Percentiles rank a stretch among this genome's conserved stretches.
These are phyloP conservation scores for Lichtheimia ramosa DNA, from an alignment of 371 early-diverging fungal genomes.

Conservation along the genomic window DNA sequence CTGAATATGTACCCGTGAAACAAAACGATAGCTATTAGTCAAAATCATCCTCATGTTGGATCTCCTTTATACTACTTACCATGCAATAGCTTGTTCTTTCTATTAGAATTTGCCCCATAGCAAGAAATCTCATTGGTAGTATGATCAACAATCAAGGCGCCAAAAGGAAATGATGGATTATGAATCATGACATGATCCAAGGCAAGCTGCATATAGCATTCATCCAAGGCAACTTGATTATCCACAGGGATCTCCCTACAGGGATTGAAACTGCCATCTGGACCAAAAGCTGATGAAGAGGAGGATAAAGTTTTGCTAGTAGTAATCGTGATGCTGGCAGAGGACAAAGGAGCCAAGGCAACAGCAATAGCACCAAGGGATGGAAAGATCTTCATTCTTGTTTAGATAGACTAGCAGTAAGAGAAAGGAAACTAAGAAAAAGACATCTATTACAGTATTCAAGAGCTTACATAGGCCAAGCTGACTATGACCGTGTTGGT, in stretches of 20 bases:
- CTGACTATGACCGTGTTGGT: too few relatives aligned
- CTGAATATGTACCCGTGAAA: constrained; percentile 4
- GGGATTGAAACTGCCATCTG: constrained; percentile 13
- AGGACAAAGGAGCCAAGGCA: not conserved
- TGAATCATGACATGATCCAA: constrained; percentile 31
- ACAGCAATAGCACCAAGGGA: not conserved
- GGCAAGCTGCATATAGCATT: constrained; percentile 34
- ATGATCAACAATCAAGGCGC: constrained; percentile 36
- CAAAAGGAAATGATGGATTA: constrained; percentile 30
- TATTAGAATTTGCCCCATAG: constrained; percentile 33
- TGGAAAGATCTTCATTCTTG: not conserved
- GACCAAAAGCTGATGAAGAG: not conserved
- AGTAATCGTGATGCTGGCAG: not conserved
- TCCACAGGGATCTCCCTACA: constrained; percentile 1
- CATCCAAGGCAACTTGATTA: constrained; percentile 19
- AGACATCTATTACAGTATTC: too few relatives aligned
- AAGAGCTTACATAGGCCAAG: too few relatives aligned
- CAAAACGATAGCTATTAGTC: not conserved
- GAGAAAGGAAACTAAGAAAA: not conserved
- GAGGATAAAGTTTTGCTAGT: not conserved
- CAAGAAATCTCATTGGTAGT: constrained; percentile 34
- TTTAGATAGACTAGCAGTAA: not conserved
- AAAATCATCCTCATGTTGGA: not conserved
- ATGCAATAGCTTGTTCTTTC: constrained; percentile 31
- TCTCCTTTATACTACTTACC: constrained; percentile 12